phyloP scores from a whole-genome alignment of 176 grass and related monocot species.

The Phoenix roebelenii region DNA sequence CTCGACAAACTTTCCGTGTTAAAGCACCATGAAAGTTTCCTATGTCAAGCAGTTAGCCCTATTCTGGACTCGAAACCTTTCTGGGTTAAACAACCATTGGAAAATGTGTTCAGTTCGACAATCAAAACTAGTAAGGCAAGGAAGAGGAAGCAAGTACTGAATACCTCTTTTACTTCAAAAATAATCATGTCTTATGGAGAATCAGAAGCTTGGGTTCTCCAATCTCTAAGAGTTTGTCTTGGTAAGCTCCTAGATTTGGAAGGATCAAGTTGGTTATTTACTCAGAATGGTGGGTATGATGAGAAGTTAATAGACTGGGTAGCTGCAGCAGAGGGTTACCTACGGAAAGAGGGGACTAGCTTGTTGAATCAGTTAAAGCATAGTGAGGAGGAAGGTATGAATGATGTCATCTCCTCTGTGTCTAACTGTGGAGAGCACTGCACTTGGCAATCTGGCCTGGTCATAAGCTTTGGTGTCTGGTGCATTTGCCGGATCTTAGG shows the following conservation, averaged over 20 bases:
- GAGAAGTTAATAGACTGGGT: constrained; percentile 70
- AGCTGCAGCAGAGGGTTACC: constrained; percentile 43
- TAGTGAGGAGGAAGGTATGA: constrained; percentile 18
- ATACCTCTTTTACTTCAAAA: constrained; percentile 29
- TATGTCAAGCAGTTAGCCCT: constrained; percentile 37
- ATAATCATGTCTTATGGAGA: constrained; percentile 31
- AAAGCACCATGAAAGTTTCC: constrained; percentile 44
- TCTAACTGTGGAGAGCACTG: constrained; percentile 78
- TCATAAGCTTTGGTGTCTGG: constrained; percentile 92
- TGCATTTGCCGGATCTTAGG: constrained; percentile 63
- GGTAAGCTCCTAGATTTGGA: constrained; percentile 66
- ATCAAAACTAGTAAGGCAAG: constrained; percentile 28
- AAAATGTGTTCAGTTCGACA: constrained; percentile 59
- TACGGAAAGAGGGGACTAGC: constrained; percentile 23
- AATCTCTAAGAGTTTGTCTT: constrained; percentile 67
- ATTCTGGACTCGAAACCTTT: constrained; percentile 54
- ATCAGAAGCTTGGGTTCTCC: constrained; percentile 59
- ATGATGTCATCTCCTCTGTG: constrained; percentile 20
- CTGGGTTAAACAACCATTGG: constrained; percentile 87
- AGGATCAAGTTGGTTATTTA: constrained; percentile 78
- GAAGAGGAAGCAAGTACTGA: constrained; percentile 23
- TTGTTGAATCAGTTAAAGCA: constrained; percentile 22
- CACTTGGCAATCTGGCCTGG: constrained; percentile 52
- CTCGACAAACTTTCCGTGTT: constrained; percentile 56
- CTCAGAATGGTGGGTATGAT: constrained; percentile 65